Evolutionary conservation across 2,329 filamentous ascomycete genomes (phyloP).

Genomic region (Microdochium nivale): DNA sequence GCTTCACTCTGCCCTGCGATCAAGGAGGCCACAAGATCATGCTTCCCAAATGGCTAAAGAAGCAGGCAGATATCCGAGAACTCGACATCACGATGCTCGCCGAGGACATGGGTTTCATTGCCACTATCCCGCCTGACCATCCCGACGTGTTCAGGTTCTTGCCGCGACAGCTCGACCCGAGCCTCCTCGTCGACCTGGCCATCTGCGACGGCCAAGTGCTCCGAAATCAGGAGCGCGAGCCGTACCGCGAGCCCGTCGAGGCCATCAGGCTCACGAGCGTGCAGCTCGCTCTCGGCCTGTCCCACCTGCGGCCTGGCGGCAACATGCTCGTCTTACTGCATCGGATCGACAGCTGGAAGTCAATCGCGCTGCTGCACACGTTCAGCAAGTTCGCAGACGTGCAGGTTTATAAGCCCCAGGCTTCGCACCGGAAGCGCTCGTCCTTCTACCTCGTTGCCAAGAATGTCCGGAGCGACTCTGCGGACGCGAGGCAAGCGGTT

Average conservation of each 20-base stretch:
- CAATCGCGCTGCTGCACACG: not conserved
- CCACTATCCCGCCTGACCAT: constrained; percentile 21
- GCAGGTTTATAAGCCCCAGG: too few relatives aligned
- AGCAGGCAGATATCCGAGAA: too few relatives aligned
- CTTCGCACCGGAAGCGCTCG: too few relatives aligned
- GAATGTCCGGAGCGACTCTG: too few relatives aligned
- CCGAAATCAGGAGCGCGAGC: constrained; percentile 7
- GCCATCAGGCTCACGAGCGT: not conserved
- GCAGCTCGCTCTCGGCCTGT: constrained; percentile 28
- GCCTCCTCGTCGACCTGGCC: constrained; percentile 32
- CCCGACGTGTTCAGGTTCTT: constrained; percentile 21
- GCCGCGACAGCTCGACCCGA: constrained; percentile 11
- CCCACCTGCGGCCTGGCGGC: constrained; percentile 34
- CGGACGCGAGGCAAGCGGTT: too few relatives aligned
- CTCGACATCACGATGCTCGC: constrained; percentile 44
- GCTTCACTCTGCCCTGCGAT: too few relatives aligned
- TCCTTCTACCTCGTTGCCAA: too few relatives aligned
- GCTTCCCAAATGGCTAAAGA: too few relatives aligned
- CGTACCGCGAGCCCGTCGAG: not conserved
- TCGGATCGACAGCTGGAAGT: constrained; percentile 32
- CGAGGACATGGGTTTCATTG: constrained; percentile 27
- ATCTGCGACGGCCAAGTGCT: constrained; percentile 24
- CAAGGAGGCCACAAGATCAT: too few relatives aligned
- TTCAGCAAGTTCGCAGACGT: too few relatives aligned
- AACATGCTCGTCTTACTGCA: constrained; percentile 44